Percentiles rank a stretch among this genome's conserved stretches.
Conservation (phyloP, 1,284 basidiomycete species). For the Cronartium ribicola region DNA sequence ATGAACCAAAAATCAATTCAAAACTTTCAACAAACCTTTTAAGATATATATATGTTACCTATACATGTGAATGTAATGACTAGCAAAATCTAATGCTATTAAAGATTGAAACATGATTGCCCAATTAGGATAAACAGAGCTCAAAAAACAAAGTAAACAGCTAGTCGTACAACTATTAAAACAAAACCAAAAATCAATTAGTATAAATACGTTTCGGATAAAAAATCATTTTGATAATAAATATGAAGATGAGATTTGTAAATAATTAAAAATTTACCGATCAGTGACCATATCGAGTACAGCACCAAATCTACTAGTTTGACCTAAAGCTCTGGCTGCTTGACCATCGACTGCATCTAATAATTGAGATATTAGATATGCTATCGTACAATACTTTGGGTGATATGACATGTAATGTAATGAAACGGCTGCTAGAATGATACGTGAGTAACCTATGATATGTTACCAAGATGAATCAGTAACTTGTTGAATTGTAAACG, state of each 20-base stretch:
- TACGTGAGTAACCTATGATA: constrained; percentile 73
- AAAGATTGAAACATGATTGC: constrained; percentile 88
- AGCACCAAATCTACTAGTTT: constrained; percentile 93
- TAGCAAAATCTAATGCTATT: constrained; percentile 94
- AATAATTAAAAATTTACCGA: constrained; percentile 59
- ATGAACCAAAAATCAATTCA: background rate
- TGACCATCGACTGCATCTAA: constrained; percentile 93
- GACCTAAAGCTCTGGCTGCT: constrained; percentile 80
- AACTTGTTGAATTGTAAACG: constrained; percentile 2
- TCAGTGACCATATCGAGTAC: constrained; percentile 99
- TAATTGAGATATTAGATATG: constrained; percentile 87
- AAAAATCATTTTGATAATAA: constrained; percentile 19
- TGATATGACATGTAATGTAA: constrained; percentile 92
- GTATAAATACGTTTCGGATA: too few species aligned
- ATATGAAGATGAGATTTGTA: background rate
- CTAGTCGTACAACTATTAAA: constrained; percentile 81
- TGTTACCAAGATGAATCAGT: constrained; percentile 2
- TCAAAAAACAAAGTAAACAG: constrained; percentile 87
- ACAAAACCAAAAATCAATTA: background rate
- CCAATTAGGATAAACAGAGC: constrained; percentile 75
- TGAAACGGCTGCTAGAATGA: constrained; percentile 83
- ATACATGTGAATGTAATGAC: constrained; percentile 98
- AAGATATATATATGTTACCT: constrained; percentile 9
- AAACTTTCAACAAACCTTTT: too few species aligned
- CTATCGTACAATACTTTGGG: constrained; percentile 83